Percentiles rank a stretch among this genome's conserved stretches.
Evolutionary conservation across 2,329 filamentous ascomycete species (phyloP).

Genomic region (Ascochyta fabae): DNA sequence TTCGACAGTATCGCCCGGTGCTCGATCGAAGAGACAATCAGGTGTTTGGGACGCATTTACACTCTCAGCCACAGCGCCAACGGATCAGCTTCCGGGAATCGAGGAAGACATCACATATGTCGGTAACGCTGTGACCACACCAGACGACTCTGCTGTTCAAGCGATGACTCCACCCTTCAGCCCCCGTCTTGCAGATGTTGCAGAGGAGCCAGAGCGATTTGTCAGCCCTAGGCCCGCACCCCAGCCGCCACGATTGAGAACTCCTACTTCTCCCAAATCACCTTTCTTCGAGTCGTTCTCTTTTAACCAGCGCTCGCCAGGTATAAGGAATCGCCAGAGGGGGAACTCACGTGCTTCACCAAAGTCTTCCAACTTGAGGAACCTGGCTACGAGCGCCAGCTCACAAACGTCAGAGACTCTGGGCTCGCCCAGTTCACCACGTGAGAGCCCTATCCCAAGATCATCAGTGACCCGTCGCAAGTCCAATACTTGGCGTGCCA

Average conservation of each 20-base stretch:
- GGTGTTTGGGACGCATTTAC: conserved; percentile 42
- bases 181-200: conserved; percentile 46
- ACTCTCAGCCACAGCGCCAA: conserved; percentile 24
- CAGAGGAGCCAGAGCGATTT: conserved; percentile 47
- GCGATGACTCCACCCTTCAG: conserved; percentile 51
- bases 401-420: conserved; percentile 55
- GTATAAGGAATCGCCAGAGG: conserved; percentile 24
- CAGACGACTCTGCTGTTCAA: conserved; percentile 49
- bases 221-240: conserved; percentile 44
- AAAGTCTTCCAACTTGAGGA: conserved; percentile 26
- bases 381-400: conserved; percentile 39
- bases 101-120: conserved; percentile 39
- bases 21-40: conserved; percentile 38
- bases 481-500: conserved; percentile 44
- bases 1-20: conserved; percentile 2
- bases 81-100: conserved; percentile 35
- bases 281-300: conserved; percentile 39
- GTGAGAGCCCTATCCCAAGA: conserved; percentile 31
- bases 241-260: conserved; percentile 31
- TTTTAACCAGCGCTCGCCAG: conserved; percentile 36
- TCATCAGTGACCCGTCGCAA: conserved; percentile 33
- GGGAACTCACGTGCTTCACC: conserved; percentile 35
- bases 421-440: conserved; percentile 49
- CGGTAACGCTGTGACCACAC: conserved; percentile 52
- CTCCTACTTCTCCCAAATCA: conserved; percentile 34